Conservation (phyloP, 2,329 filamentous ascomycete species). For the Verticillium nonalfalfae region DNA sequence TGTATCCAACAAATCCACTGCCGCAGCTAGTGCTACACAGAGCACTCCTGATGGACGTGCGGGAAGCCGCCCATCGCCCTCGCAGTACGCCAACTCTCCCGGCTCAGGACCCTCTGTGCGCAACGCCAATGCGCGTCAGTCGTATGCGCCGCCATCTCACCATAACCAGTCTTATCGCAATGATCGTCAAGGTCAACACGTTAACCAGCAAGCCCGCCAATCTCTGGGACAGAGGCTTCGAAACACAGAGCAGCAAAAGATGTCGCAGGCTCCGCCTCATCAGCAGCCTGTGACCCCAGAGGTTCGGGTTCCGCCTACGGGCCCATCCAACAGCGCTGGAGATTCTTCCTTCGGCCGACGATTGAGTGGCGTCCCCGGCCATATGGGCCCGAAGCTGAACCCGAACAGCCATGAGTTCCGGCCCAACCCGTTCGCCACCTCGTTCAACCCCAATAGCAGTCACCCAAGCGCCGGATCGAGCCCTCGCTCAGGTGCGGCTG, state of each 20-base stretch:
- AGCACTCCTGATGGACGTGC: slow-evolving; percentile 19
- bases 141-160: slow-evolving; percentile 39
- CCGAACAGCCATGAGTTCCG: slow-evolving; percentile 73
- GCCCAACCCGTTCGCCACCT: slow-evolving; percentile 72
- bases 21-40: slow-evolving; percentile 13
- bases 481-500: slow-evolving; percentile 52
- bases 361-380: slow-evolving; percentile 42
- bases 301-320: slow-evolving; percentile 65
- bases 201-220: slow-evolving; percentile 30
- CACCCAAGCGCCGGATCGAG: slow-evolving; percentile 65
- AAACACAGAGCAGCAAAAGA: slow-evolving; percentile 45
- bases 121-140: slow-evolving; percentile 41
- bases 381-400: slow-evolving; percentile 52
- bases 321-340: slow-evolving; percentile 52
- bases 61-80: slow-evolving; percentile 21
- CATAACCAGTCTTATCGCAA: slow-evolving; percentile 41
- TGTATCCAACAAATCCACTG: slow-evolving; percentile 29
- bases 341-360: slow-evolving; percentile 49
- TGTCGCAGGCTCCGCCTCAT: slow-evolving; percentile 27
- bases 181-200: slow-evolving; percentile 37
- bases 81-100: neutral
- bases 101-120: slow-evolving; percentile 22
- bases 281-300: slow-evolving; percentile 49
- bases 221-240: slow-evolving; percentile 43
- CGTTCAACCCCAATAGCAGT: slow-evolving; percentile 68